Conservation (phyloP, 345 rosid species). For the Psidium guajava region DNA sequence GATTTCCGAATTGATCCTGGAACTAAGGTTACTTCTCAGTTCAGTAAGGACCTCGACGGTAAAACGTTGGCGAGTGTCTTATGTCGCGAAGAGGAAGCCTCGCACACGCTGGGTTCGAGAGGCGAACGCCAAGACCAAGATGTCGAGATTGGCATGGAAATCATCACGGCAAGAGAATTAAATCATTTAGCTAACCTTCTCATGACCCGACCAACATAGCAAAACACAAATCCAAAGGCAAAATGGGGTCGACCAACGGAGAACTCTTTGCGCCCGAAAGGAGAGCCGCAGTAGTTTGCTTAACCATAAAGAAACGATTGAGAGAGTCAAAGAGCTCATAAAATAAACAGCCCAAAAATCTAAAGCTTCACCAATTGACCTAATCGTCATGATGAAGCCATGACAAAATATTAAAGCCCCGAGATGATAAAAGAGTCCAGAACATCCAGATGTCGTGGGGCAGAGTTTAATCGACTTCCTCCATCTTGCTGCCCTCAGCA, state of each 20-base stretch:
- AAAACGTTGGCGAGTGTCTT: neutral
- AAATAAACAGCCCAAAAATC: neutral
- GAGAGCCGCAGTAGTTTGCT: neutral
- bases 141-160: neutral
- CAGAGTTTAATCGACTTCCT: neutral
- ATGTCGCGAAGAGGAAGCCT: neutral
- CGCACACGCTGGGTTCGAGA: too few species aligned
- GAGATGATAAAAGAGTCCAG: neutral
- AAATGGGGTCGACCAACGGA: neutral
- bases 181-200: neutral
- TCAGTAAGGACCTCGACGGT: neutral
- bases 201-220: neutral
- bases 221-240: neutral
- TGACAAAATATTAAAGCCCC: neutral
- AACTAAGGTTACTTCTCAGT: neutral
- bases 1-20: neutral
- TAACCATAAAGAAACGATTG: neutral
- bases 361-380: neutral
- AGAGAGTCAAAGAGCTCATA: neutral
- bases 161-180: neutral
- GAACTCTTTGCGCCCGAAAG: neutral
- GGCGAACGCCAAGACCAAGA: neutral
- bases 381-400: neutral
- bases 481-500: neutral
- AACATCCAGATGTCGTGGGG: neutral